Percentiles rank a stretch among this genome's conserved stretches.
phyloP scores from a whole-genome alignment of 1,284 basidiomycete genomes.

The Boletus holoroseus region DNA sequence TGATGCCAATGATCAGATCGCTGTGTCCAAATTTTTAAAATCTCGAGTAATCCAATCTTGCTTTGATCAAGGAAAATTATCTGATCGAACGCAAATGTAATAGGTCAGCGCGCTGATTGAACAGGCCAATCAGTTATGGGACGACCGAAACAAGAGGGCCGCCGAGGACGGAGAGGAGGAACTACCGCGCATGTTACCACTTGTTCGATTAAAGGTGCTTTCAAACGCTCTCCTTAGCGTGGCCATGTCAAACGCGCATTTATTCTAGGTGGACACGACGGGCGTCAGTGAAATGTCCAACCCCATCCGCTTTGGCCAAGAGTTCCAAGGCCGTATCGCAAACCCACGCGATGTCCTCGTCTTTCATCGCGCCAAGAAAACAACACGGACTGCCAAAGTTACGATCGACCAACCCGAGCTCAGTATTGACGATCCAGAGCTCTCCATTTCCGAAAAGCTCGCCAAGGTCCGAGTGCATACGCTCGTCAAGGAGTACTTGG shows the following conservation, averaged over 20 bases:
- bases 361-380: constrained; percentile 81
- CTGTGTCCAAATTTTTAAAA: constrained; percentile 76
- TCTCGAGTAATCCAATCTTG: constrained; percentile 43
- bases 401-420: constrained; percentile 65
- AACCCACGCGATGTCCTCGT: constrained; percentile 92
- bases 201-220: constrained; percentile 78
- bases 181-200: constrained; percentile 72
- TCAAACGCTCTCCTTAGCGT: neutral
- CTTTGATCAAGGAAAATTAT: neutral
- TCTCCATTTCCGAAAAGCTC: constrained; percentile 62
- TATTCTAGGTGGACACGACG: constrained; percentile 77
- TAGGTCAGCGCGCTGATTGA: constrained; percentile 80
- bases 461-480: constrained; percentile 66
- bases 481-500: constrained; percentile 83
- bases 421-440: constrained; percentile 67
- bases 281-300: constrained; percentile 88
- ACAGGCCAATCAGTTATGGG: constrained; percentile 73
- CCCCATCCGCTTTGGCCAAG: constrained; percentile 93
- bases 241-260: neutral
- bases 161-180: constrained; percentile 64
- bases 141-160: constrained; percentile 66
- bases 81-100: neutral
- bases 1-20: constrained; percentile 74
- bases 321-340: constrained; percentile 86
- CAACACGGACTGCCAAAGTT: constrained; percentile 42